These are phyloP conservation scores for Trichophyton benhamiae DNA, from an alignment of 2,329 filamentous ascomycete species.

Conservation along the genomic window DNA sequence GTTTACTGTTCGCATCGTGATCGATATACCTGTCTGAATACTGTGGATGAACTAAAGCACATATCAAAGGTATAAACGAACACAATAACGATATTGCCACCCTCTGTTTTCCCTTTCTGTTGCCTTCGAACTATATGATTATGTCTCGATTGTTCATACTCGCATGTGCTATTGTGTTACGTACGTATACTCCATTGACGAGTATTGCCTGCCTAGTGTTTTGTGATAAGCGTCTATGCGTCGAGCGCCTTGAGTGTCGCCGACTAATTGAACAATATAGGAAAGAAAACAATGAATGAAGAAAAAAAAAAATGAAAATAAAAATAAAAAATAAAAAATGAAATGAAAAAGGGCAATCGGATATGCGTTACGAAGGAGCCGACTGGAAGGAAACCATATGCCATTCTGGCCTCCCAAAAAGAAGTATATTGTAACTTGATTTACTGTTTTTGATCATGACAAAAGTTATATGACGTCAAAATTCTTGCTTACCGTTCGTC, in stretches of 20 bases:
- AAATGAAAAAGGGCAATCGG: not conserved
- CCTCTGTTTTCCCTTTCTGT: not conserved
- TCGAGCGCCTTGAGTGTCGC: not conserved
- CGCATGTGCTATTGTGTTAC: not conserved
- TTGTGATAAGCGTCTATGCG: not conserved
- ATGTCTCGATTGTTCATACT: not conserved
- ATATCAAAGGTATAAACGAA: not conserved
- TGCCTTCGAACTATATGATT: not conserved
- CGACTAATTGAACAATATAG: not conserved
- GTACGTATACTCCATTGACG: not conserved
- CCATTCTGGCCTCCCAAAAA: not conserved
- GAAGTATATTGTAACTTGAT: not conserved
- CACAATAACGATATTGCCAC: no score
- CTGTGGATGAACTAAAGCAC: not conserved
- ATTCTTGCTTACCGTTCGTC: not conserved
- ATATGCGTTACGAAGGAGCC: not conserved
- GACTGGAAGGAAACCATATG: not conserved
- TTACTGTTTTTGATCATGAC: not conserved
- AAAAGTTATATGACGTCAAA: not conserved
- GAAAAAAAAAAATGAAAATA: no score
- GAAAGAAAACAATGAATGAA: no score
- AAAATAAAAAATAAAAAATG: no score
- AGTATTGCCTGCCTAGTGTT: not conserved
- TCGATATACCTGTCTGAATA: not conserved
- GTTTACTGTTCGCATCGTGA: not conserved